These are phyloP conservation scores for Phytophthora aleatoria DNA, from an alignment of 352 stramenopile species.

Conservation along the genomic window DNA sequence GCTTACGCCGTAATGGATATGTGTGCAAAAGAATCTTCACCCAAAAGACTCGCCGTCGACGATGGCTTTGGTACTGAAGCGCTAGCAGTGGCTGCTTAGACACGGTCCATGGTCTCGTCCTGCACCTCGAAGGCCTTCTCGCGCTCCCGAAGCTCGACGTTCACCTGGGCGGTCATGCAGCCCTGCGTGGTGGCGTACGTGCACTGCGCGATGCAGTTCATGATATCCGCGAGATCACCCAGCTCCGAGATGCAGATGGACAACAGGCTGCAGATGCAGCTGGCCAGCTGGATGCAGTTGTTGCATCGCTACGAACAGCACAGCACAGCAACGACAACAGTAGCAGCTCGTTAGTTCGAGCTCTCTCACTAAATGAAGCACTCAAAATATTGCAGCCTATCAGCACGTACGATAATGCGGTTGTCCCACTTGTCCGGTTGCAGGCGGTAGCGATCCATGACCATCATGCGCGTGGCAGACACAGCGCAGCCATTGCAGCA, in stretches of 20 bases:
- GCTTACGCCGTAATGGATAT: conserved; percentile 12
- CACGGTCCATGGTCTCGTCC: conserved; percentile 73
- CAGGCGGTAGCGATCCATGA: conserved; percentile 92
- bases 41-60: conserved; percentile 12
- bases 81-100: conserved; percentile 29
- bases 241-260: conserved; percentile 74
- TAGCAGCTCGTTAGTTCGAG: conserved; percentile 5
- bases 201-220: conserved; percentile 91
- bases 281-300: conserved; percentile 91
- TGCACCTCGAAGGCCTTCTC: conserved; percentile 51
- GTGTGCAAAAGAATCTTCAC: conserved; percentile 10
- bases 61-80: conserved; percentile 3
- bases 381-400: neutral
- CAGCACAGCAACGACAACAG: conserved; percentile 5
- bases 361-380: neutral
- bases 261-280: conserved; percentile 78
- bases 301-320: conserved; percentile 78
- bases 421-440: conserved; percentile 94
- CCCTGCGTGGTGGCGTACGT: conserved; percentile 91
- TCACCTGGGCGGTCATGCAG: conserved; percentile 94
- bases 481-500: conserved; percentile 91
- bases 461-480: conserved; percentile 87
- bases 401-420: conserved; percentile 82
- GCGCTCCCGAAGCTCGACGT: conserved; percentile 91
- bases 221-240: conserved; percentile 72